Evolutionary conservation across 257 asterid genomes (phyloP), one percentile per base, ranked within the genome.

Genomic region (Catharanthus roseus): DNA sequence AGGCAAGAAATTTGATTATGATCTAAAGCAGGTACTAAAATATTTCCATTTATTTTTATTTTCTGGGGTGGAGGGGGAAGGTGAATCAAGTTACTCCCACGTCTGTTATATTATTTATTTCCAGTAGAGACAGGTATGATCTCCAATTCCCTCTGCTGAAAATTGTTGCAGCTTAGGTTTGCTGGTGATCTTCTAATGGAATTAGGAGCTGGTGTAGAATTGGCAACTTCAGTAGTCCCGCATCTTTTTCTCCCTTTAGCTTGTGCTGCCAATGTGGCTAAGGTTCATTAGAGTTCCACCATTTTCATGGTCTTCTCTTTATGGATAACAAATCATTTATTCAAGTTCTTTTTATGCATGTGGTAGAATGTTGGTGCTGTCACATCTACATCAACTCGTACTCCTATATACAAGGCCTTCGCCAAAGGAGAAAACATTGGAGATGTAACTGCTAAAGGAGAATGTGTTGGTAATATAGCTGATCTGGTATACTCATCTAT

Each of bases 391-490:
- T 91, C 98, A 15, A 95, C 99, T 78, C 92, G 99, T 74, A 91
- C 98, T 19, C 99, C 98, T 64, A 91, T 95, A 69, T 95, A 95
- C 86, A 95, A 91, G 85, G 99, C 98, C 70, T 95, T 95, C 76
- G 99, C 99, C 60, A 88, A 84, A 84, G 99, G 99, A 73, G 99
- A 95, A 86, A 95, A 95, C 75, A 95, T 95, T 68, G 99, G 99
- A 69, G 99, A 95, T 88, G 98, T 95, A 75, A 95, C 99, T 73
- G 97, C 99, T 28, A 95, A 95, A 80, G 99, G 99, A 45, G 99
- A 95, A 80, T 91, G 98, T 54, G 97, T 91, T 79, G 96, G 90
- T 49, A 95, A 95, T 83, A 56, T 95, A 73, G 98, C 99, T 72
- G 99, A 95, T 84, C 84, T 91, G 90, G 99, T 95, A 88, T 60